Conservation (phyloP, 208 protist genomes). For the Porcisia deanei region DNA sequence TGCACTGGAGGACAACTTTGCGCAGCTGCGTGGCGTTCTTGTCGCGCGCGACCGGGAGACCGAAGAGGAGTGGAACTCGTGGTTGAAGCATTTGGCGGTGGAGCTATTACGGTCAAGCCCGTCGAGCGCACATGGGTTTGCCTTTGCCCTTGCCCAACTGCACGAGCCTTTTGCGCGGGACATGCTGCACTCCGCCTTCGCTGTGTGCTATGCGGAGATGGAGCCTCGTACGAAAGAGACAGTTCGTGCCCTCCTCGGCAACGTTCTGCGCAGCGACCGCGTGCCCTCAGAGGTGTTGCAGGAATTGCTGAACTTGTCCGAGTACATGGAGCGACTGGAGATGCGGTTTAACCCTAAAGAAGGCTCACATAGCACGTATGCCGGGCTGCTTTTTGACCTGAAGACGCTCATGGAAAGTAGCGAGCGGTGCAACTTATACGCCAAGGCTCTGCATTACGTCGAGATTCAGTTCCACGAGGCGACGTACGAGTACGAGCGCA, state of each 20-base stretch:
- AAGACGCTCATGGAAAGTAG: slow-evolving; percentile 92
- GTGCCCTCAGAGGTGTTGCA: slow-evolving; percentile 93
- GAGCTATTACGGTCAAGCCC: slow-evolving; percentile 86
- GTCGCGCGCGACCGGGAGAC: slow-evolving; percentile 57
- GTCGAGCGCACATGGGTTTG: slow-evolving; percentile 70
- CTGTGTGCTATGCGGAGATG: slow-evolving; percentile 83
- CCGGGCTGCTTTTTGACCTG: slow-evolving; percentile 79
- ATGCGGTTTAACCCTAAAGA: slow-evolving; percentile 69
- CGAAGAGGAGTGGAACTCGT: slow-evolving; percentile 85
- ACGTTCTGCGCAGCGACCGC: slow-evolving; percentile 69
- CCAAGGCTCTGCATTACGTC: slow-evolving; percentile 96
- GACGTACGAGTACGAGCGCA: slow-evolving; percentile 74
- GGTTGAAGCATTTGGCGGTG: slow-evolving; percentile 80
- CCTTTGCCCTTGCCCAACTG: slow-evolving; percentile 74
- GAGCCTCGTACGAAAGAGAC: slow-evolving; percentile 48
- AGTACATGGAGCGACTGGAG: slow-evolving; percentile 97
- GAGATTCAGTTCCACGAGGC: slow-evolving; percentile 91
- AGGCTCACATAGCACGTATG: slow-evolving; percentile 35
- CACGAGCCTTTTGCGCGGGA: slow-evolving; percentile 89
- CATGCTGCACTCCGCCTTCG: slow-evolving; percentile 91
- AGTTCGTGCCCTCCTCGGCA: slow-evolving; percentile 60
- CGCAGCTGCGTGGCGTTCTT: slow-evolving; percentile 53
- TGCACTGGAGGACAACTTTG: slow-evolving; percentile 55
- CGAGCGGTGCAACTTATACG: slow-evolving; percentile 93
- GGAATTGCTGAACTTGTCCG: slow-evolving; percentile 95